Evolutionary conservation across 164 flowering plant species (phyloP), one percentile per base, ranked within the genome.

Genomic region (Annona squamosa): DNA sequence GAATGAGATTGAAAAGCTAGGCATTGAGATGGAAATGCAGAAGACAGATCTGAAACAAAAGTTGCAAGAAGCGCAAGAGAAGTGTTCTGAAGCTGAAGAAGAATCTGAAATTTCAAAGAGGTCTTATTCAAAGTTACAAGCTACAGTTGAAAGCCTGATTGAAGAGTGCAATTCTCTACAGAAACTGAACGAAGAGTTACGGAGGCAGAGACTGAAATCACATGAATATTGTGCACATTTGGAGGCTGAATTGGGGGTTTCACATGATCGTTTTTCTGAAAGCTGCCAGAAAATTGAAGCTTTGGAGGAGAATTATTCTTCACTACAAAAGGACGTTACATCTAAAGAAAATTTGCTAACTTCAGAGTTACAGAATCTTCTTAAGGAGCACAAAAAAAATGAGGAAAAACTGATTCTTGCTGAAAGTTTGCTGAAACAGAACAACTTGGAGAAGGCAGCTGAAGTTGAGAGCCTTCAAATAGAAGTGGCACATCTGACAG

Each of bases 391-490:
- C 76, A 77, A 62, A 74, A 76, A 81, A 68, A 80, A 79, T 2
- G 82, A 82, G 43, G 87, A 86, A 76, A 85, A 86, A 77, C 77
- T 87, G 73, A 61, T 68, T 68, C 42, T 67, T 71, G 82, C 69
- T 67, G 85, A 86, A 73, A 84, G 78, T 77, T 73, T 86, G 71
- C 65, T 85, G 44, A 80, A 85, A 76, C 79, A 87, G 76, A 75
- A 52, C 79, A 74, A 82, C 57, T 68, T 78, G 70, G 89, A 87
- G 76, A 86, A 85, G 79, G 71, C 72, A 16, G 65, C 71, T 65
- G 90, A 87, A 86, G 82, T 79, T 73, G 86, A 90, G 82, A 84
- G 74, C 67, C 86, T 91, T 76, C 89, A 87, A 68, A 81, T 78
- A 71, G 91, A 87, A 73, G 84, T 87, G 43, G 84, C 79, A 48